A percentile compares a stretch with the other conserved stretches of the same genome.
phyloP scores from a whole-genome alignment of 2,329 filamentous ascomycete genomes.

The Xylariales sp. region DNA sequence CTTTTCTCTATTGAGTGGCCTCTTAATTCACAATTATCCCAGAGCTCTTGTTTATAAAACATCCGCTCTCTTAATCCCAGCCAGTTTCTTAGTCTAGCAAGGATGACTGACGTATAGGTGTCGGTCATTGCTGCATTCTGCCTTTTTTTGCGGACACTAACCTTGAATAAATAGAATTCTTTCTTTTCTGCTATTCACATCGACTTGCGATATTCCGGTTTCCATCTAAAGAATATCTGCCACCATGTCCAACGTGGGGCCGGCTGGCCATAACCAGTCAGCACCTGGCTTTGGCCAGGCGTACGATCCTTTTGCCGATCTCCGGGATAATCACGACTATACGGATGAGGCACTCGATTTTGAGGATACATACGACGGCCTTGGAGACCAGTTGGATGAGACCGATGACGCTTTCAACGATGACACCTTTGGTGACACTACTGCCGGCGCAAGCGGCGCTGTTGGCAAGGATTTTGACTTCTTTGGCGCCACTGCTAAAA shows the following conservation, averaged over 20 bases:
- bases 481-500: slow-evolving; percentile 90
- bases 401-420: slow-evolving; percentile 95
- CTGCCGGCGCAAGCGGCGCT: slow-evolving; percentile 56
- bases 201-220: slow-evolving; percentile 14
- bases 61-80: not conserved
- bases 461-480: slow-evolving; percentile 98
- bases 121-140: not conserved
- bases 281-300: slow-evolving; percentile 85
- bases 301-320: slow-evolving; percentile 87
- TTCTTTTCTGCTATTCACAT: not conserved
- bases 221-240: not conserved
- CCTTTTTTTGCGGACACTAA: slow-evolving; percentile 20
- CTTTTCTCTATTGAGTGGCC: not conserved
- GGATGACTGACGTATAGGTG: slow-evolving; percentile 4
- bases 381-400: slow-evolving; percentile 91
- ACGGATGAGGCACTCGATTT: slow-evolving; percentile 75
- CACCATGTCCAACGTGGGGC: slow-evolving; percentile 62
- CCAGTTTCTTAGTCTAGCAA: not conserved
- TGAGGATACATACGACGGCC: slow-evolving; percentile 95
- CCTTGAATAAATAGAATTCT: slow-evolving; percentile 25
- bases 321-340: slow-evolving; percentile 73
- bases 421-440: slow-evolving; percentile 81
- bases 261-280: slow-evolving; percentile 69
- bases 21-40: not conserved
- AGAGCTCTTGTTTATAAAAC: not conserved